Percentiles rank a stretch among this genome's conserved stretches.
Conservation (phyloP, 2,329 filamentous ascomycete species). For the Cadophora malorum region DNA sequence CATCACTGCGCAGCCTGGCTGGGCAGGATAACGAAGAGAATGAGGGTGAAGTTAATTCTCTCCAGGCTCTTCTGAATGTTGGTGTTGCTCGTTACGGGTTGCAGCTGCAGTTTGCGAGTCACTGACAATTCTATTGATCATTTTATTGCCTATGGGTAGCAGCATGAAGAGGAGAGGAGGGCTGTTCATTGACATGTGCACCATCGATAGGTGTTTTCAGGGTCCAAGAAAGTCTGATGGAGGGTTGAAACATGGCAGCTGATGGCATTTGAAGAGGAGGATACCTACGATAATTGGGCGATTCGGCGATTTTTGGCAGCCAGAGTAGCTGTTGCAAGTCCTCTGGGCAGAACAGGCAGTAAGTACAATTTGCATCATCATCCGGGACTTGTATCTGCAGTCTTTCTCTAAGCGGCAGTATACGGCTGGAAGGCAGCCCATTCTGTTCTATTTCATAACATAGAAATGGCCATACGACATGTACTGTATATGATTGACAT, state of each 20-base stretch:
- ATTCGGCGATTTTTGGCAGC: slow-evolving; percentile 5
- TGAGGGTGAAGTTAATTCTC: not conserved
- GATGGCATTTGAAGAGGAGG: not conserved
- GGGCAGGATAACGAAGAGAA: too few species aligned
- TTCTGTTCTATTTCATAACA: not conserved
- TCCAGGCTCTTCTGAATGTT: not conserved
- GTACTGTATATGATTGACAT: not conserved
- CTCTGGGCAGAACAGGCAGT: not conserved
- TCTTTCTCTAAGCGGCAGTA: not conserved
- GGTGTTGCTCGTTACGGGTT: not conserved
- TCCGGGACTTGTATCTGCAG: not conserved
- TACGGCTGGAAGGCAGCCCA: not conserved
- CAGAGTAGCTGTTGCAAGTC: not conserved
- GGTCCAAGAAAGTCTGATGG: not conserved
- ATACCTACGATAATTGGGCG: not conserved
- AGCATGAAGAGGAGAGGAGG: not conserved
- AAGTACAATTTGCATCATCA: not conserved
- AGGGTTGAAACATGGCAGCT: slow-evolving; percentile 8
- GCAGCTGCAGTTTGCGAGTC: slow-evolving; percentile 1
- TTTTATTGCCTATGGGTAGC: not conserved
- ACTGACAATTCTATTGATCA: not conserved
- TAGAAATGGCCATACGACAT: too few species aligned
- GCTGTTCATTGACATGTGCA: not conserved
- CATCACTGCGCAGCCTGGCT: not conserved
- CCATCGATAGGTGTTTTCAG: not conserved